Evolutionary conservation across 768 basidiomycete species (phyloP), one percentile per base, ranked within the genome.

Genomic region (Tubosaeta sp.): DNA sequence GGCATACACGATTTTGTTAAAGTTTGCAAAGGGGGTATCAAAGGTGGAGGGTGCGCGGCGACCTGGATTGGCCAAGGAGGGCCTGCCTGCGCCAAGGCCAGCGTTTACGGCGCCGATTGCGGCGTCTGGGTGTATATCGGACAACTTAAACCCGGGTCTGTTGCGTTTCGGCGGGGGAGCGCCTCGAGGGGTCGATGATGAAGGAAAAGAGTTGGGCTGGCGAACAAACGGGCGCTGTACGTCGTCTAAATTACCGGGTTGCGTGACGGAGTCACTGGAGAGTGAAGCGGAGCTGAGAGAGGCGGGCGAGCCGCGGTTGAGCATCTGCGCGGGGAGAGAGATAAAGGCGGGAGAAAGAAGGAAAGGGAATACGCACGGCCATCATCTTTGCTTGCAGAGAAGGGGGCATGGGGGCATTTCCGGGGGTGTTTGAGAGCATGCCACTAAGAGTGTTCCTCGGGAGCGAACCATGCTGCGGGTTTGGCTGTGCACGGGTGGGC

Each of bases 321-420:
- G 75, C 73, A 82, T 76, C 81, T 78, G 68, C 45, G 50, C 56
- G 58, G 48, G 32, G 34, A 29, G 13, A 44, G 58, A 56, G 57
- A 59, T 65, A 64, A 52, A 47, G 46, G 58, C 50, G 8, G 13
- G 14, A 16, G 41, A 25, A 3, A 17, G 16, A 16, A 10, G 5
- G 42, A 26, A 1, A 12, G 19, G 32, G 13, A 34, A 41, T 39
- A 76, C 82, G 60, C 66, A 95, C 92, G 27, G 87, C 90, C 38
- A 88, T 90, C 87, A 97, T 89, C 76, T 93, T 97, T 56, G 90
- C 91, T 66, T 94, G 93, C 42, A 98, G 78, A 43, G 83, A 79
- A 0, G 94, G 91, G 0, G 95, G 95, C 56, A 98, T 89, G 43
- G 88, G 86, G 0, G 86, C 86, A 17, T 79, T 69, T 38, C 72